Conservation (phyloP, 257 asterid genomes). For the Capsicum chinense region DNA sequence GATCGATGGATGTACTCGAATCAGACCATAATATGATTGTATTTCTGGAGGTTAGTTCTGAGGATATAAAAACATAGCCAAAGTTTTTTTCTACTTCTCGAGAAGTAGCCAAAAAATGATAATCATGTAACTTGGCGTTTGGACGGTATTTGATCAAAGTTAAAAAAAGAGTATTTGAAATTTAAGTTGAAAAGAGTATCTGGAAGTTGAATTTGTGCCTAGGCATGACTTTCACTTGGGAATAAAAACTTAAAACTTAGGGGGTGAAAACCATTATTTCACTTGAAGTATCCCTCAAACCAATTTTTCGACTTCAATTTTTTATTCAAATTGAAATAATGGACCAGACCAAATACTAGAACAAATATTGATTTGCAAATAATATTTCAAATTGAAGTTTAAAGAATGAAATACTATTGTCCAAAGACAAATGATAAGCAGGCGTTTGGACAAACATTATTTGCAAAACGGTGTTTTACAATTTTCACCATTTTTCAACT, state of each 20-base stretch:
- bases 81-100: neutral
- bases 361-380: conserved; percentile 3
- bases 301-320: neutral
- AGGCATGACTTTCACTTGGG: neutral
- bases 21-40: neutral
- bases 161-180: neutral
- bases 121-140: neutral
- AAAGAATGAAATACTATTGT: neutral
- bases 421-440: neutral
- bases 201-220: conserved; percentile 14
- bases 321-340: neutral
- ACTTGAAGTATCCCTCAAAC: neutral
- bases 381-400: conserved; percentile 1
- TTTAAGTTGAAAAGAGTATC: neutral
- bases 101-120: conserved; percentile 1
- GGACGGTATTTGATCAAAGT: neutral
- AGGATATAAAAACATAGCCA: neutral
- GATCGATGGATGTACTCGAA: neutral
- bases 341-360: neutral
- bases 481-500: neutral
- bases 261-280: neutral
- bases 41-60: neutral
- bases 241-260: neutral
- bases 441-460: neutral
- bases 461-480: neutral